Conservation (phyloP, 495 filamentous ascomycete genomes). For the Xanthoparmelia taractica region DNA sequence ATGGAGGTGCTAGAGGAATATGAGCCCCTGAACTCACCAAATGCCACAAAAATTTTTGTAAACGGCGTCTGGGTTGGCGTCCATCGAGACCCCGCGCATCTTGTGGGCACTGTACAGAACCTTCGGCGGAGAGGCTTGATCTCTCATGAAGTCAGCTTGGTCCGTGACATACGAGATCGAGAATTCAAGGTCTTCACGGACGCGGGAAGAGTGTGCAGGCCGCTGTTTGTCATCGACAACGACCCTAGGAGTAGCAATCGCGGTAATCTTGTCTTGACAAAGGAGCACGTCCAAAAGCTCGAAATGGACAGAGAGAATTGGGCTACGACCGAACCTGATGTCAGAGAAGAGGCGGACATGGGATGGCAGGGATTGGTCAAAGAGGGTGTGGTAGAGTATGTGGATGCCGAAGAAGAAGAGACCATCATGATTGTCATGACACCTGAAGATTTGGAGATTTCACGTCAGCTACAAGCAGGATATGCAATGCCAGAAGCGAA, state of each 20-base stretch:
- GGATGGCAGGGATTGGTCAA: constrained; percentile 82
- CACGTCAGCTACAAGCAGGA: constrained; percentile 55
- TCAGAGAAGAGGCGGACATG: constrained; percentile 56
- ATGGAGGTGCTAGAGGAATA: constrained; percentile 98
- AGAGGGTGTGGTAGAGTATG: constrained; percentile 80
- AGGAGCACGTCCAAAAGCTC: constrained; percentile 64
- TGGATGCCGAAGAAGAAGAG: constrained; percentile 98
- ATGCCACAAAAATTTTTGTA: constrained; percentile 95
- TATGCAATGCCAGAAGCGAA: constrained; percentile 56
- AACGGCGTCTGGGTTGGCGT: constrained; percentile 97
- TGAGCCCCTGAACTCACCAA: constrained; percentile 76
- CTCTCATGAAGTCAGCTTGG: constrained; percentile 80
- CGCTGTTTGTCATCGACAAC: constrained; percentile 84
- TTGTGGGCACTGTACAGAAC: constrained; percentile 69
- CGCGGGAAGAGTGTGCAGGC: constrained; percentile 86
- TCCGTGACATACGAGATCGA: constrained; percentile 89
- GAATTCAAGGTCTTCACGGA: constrained; percentile 99
- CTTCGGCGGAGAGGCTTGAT: constrained; percentile 71
- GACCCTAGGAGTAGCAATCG: constrained; percentile 57
- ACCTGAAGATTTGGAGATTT: constrained; percentile 80
- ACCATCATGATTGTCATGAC: constrained; percentile 99
- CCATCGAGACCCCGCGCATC: constrained; percentile 70
- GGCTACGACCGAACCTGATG: constrained; percentile 46
- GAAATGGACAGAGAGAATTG: constrained; percentile 60
- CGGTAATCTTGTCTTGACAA: constrained; percentile 74